Evolutionary conservation across 140 eudicot species (phyloP).

Genomic region (Senecio squalidus): DNA sequence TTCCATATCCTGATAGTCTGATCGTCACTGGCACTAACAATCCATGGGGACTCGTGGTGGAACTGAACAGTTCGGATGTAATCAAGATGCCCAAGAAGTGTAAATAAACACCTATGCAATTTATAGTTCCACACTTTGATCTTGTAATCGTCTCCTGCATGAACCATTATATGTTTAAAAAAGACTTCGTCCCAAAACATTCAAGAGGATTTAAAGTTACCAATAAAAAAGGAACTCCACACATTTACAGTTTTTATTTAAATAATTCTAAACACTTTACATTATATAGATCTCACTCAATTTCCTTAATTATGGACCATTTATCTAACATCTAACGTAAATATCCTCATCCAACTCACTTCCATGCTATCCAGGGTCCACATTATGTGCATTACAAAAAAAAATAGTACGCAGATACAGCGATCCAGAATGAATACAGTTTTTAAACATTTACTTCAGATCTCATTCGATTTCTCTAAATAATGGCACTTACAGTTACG

Average conservation of each 20-base stretch:
- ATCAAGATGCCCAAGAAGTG: slow-evolving; percentile 74
- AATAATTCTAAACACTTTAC: not conserved
- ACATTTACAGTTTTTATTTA: no score
- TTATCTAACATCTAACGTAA: no score
- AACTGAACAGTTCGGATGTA: slow-evolving; percentile 30
- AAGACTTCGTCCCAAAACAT: not conserved
- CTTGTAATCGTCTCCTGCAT: slow-evolving; percentile 76
- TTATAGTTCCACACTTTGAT: slow-evolving; percentile 81
- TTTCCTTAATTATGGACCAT: not conserved
- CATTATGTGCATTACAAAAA: not conserved
- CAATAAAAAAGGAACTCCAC: not conserved
- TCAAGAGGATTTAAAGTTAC: slow-evolving; percentile 14
- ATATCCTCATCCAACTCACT: not conserved
- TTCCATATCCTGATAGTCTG: slow-evolving; percentile 1
- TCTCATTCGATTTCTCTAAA: not conserved
- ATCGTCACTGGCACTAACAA: slow-evolving; percentile 2
- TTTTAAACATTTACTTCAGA: no score
- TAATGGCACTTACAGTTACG: not conserved
- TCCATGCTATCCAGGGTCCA: not conserved
- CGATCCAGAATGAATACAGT: not conserved
- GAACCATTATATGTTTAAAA: not conserved
- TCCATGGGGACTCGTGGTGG: not conserved
- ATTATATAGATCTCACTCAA: not conserved
- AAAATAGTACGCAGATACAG: not conserved
- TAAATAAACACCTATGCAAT: slow-evolving; percentile 69